Conservation (phyloP, 148 eudicot species). For the Hydrangea macrophylla region DNA sequence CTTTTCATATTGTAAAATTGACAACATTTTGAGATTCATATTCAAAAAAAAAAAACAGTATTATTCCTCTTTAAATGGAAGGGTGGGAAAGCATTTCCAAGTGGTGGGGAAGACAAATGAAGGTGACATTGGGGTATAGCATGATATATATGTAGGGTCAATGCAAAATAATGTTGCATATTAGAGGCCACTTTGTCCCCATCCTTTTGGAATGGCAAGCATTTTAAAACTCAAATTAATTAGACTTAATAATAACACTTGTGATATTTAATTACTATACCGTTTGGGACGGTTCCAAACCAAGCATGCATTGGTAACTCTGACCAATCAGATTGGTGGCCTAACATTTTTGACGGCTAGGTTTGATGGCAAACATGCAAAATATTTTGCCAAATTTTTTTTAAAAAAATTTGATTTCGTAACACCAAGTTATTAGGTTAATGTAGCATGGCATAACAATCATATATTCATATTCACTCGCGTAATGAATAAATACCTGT, state of each 20-base stretch:
- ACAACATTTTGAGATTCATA: too few species aligned
- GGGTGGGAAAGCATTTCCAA: neutral
- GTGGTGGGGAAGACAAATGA: neutral
- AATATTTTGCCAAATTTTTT: too few species aligned
- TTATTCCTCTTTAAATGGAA: too few species aligned
- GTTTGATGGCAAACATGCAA: neutral
- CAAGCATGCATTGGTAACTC: neutral
- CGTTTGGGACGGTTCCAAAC: conserved; percentile 24
- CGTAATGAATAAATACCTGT: too few species aligned
- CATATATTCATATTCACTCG: too few species aligned
- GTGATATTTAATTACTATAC: neutral
- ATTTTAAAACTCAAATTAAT: neutral
- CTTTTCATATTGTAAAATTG: too few species aligned
- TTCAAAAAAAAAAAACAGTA: too few species aligned
- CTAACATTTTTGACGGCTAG: conserved; percentile 14
- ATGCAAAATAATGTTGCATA: neutral
- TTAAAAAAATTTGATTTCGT: too few species aligned
- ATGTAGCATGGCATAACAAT: too few species aligned
- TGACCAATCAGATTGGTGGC: conserved; percentile 27
- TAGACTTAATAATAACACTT: neutral
- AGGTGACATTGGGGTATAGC: neutral
- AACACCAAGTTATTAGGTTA: too few species aligned
- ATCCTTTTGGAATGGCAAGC: neutral
- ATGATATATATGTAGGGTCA: neutral
- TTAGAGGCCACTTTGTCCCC: conserved; percentile 8